phyloP scores from a whole-genome alignment of 2,329 filamentous ascomycete genomes.

The Penicillium thymicola region DNA sequence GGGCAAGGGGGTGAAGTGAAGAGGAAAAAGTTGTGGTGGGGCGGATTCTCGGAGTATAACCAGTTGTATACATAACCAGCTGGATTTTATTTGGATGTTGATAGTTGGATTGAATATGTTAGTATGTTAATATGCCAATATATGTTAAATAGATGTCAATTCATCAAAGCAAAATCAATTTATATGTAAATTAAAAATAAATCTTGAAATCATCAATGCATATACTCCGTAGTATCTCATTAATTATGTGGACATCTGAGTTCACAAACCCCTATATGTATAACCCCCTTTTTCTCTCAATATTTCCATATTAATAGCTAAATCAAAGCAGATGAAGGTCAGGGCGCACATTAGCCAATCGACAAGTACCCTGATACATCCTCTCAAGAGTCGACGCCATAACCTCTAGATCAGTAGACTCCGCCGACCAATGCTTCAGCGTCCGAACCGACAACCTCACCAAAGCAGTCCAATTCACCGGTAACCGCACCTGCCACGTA shows the following conservation, averaged over 20 bases:
- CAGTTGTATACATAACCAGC: background rate
- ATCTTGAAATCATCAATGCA: background rate
- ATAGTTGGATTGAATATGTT: background rate
- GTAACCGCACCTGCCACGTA: conserved; percentile 11
- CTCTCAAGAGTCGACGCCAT: conserved; percentile 21
- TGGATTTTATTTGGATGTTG: background rate
- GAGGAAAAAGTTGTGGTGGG: conserved; percentile 9
- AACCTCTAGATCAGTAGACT: conserved; percentile 21
- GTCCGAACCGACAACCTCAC: conserved; percentile 19
- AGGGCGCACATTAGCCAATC: conserved; percentile 14
- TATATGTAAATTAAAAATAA: background rate
- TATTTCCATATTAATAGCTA: background rate
- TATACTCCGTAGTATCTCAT: background rate
- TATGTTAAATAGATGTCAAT: background rate
- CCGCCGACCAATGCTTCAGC: conserved; percentile 15
- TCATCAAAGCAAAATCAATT: background rate
- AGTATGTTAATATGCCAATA: background rate
- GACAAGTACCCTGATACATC: conserved; percentile 24
- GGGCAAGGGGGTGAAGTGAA: background rate
- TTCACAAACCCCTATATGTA: background rate
- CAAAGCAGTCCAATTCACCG: conserved; percentile 20
- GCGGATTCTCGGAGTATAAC: conserved; percentile 5
- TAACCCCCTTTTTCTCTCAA: background rate
- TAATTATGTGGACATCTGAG: background rate
- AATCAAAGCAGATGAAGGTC: conserved; percentile 6